phyloP scores from a whole-genome alignment of 2,329 filamentous ascomycete genomes.

The Ceratocystis papillata region DNA sequence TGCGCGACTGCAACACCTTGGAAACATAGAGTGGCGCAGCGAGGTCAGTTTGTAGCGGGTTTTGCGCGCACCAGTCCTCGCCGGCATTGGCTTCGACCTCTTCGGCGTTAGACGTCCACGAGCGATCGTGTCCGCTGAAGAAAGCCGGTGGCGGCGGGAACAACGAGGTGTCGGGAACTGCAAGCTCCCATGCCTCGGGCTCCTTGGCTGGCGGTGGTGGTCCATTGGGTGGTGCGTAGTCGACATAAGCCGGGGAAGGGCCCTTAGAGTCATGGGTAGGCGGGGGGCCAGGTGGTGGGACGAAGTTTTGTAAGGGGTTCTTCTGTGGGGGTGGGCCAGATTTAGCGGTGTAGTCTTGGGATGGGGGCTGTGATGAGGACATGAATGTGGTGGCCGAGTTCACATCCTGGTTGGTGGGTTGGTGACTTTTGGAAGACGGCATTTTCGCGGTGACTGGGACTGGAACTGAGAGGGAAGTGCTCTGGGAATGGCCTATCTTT shows the following conservation, averaged over 20 bases:
- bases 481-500: constrained; percentile 25
- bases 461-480: neutral
- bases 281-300: constrained; percentile 33
- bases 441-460: neutral
- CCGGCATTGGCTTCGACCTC: constrained; percentile 53
- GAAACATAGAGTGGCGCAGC: constrained; percentile 29
- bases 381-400: neutral
- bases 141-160: constrained; percentile 63
- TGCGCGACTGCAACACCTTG: constrained; percentile 38
- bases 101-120: constrained; percentile 58
- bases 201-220: constrained; percentile 30
- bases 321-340: constrained; percentile 30
- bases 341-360: constrained; percentile 25
- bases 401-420: neutral
- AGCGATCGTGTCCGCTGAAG: constrained; percentile 51
- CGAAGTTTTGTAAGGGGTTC: constrained; percentile 31
- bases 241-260: constrained; percentile 17
- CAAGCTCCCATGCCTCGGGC: constrained; percentile 45
- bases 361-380: constrained; percentile 3
- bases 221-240: constrained; percentile 32
- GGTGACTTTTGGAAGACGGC: constrained; percentile 18
- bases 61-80: constrained; percentile 51
- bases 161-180: constrained; percentile 60
- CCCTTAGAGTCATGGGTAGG: constrained; percentile 24
- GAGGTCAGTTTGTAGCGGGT: constrained; percentile 48